Evolutionary conservation across 345 rosid species (phyloP).

Genomic region (Erysimum cheiranthoides): DNA sequence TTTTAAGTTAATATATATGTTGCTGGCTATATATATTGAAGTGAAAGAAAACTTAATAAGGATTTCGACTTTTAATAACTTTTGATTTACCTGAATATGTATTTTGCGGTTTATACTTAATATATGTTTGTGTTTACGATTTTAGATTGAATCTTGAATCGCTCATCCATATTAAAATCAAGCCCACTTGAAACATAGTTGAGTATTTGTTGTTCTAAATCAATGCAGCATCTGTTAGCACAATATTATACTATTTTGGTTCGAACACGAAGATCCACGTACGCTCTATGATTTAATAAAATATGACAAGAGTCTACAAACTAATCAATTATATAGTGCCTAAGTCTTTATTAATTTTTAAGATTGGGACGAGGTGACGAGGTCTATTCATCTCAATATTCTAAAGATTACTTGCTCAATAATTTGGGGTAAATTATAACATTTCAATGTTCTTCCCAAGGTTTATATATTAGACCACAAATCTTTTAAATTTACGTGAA

Average conservation of each 20-base stretch:
- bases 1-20: background rate
- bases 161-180: conserved; percentile 4
- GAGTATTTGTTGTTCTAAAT: background rate
- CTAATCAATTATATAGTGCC: background rate
- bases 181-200: background rate
- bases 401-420: conserved; percentile 26
- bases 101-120: background rate
- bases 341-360: background rate
- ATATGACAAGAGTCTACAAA: background rate
- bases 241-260: background rate
- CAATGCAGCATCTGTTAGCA: conserved; percentile 9
- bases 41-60: background rate
- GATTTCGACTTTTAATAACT: background rate
- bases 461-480: background rate
- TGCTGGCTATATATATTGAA: background rate
- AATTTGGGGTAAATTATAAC: background rate
- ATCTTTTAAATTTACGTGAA: background rate
- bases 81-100: background rate
- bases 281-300: background rate
- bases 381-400: conserved; percentile 4
- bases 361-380: background rate
- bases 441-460: no score
- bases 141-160: background rate
- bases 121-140: background rate
- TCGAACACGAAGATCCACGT: background rate